Evolutionary conservation across 192 early-diverging fungal genomes (phyloP), one percentile per base, ranked within the genome.

Genomic region (Umbelopsis sp.): DNA sequence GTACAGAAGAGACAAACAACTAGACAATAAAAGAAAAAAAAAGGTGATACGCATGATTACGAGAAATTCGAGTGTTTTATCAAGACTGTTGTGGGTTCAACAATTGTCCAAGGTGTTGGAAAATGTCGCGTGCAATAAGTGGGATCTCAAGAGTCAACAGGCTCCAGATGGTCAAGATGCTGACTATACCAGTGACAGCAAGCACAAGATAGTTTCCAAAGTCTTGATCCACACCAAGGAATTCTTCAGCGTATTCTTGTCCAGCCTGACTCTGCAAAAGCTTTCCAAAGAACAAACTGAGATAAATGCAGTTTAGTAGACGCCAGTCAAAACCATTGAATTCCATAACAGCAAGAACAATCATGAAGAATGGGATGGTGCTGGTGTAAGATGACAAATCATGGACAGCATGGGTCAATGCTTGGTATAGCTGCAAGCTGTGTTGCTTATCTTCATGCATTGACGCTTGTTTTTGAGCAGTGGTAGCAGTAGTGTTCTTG

Each of bases 261-360:
- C 69, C 69, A 45, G 41, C 45, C 45, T 80, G 70, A 16, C 70
- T 67, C 20, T 74, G 72, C 44, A 70, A 25, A 12, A 81, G 22
- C 44, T 73, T 71, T 46, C 70, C 71, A 46, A 71, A 27, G 61
- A 78, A 50, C 49, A 79, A 74, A 15, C 49, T 64, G 11, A 81
- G 21, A 49, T 67, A 78, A 18, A 81, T 49, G 4, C 71, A 12
- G 66, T 81, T 74, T n/a, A 81, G 66, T 11, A 81, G 46, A 16
- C 73, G 75, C 20, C 71, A 68, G 44, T 74, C 73, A 16, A 68
- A 73, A 61, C 76, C 76, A 15, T 69, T 51, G 8, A 78, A 46
- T 71, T 81, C 80, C 64, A 81, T 27, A 21, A 65, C 64, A 47
- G 50, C 66, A 16, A 81, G 68, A 7, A 81, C 48, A 22, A 71